A percentile compares a stretch with the other conserved stretches of the same genome.
Conservation (phyloP, 768 basidiomycete genomes). For the Tulasnella sp. region DNA sequence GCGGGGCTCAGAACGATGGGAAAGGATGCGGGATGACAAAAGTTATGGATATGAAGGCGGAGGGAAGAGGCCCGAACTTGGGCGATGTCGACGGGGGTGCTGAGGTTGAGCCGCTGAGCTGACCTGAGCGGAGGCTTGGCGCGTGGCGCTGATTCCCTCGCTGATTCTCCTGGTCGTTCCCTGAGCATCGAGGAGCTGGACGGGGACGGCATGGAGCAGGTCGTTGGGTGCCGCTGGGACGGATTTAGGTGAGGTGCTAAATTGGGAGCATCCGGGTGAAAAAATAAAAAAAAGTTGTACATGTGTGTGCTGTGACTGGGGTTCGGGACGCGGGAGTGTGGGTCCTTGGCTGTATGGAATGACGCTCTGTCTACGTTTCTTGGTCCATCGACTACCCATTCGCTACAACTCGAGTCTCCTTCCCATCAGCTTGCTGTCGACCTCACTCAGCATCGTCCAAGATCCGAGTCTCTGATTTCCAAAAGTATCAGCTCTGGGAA, state of each 20-base stretch:
- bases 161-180: neutral
- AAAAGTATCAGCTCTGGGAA: neutral
- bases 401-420: neutral
- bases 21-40: slow-evolving; percentile 77
- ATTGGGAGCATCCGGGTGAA: neutral
- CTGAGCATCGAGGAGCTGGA: no score
- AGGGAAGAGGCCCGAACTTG: slow-evolving; percentile 51
- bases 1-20: slow-evolving; percentile 77
- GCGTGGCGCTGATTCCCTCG: neutral
- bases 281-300: neutral
- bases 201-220: neutral
- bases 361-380: slow-evolving; percentile 11
- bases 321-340: neutral
- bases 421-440: neutral
- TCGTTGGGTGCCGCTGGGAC: neutral
- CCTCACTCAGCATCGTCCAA: neutral
- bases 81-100: neutral
- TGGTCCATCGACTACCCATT: neutral
- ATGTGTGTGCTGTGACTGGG: neutral
- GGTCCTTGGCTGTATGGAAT: slow-evolving; percentile 6
- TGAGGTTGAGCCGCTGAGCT: neutral
- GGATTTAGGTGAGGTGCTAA: neutral
- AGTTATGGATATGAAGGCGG: slow-evolving; percentile 62
- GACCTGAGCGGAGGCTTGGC: neutral
- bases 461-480: neutral